phyloP scores from a whole-genome alignment of 1,284 basidiomycete genomes.

The Rhodotorula mucilaginosa region DNA sequence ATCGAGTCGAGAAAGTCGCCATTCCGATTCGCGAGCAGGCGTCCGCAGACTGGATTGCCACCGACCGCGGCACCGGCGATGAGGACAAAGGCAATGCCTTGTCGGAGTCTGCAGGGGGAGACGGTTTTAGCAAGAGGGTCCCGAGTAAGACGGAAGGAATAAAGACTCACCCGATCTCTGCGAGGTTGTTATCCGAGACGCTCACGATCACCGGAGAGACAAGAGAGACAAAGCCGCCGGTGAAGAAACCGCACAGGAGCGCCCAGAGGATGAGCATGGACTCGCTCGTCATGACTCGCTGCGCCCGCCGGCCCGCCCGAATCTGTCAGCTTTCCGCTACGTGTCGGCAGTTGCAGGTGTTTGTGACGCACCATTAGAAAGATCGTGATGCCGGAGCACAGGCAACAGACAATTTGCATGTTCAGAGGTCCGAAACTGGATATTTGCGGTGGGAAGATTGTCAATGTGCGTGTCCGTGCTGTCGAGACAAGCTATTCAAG shows the following conservation, averaged over 20 bases:
- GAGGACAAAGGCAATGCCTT: conserved; percentile 37
- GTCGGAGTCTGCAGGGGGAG: background rate
- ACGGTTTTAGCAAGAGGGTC: no score
- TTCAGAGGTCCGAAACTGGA: background rate
- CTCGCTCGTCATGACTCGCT: background rate
- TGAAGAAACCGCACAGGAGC: conserved; percentile 46
- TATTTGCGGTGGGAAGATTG: background rate
- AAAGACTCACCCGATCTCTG: conserved; percentile 25
- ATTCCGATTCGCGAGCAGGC: conserved; percentile 39
- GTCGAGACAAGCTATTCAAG: no score
- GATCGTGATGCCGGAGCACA: conserved; percentile 3
- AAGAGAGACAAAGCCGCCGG: conserved; percentile 27
- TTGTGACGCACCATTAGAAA: background rate
- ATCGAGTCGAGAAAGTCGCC: conserved; percentile 43
- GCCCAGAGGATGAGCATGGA: conserved; percentile 30
- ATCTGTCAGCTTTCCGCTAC: background rate
- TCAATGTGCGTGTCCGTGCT: no score
- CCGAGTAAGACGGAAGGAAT: no score
- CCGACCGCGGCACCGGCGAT: conserved; percentile 44
- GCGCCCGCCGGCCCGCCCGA: background rate
- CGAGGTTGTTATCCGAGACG: conserved; percentile 10
- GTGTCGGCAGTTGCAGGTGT: background rate
- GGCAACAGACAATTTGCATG: conserved; percentile 13
- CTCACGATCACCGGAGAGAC: conserved; percentile 20
- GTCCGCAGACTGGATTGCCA: conserved; percentile 47